Evolutionary conservation across 2,329 filamentous ascomycete genomes (phyloP), one percentile per base, ranked within the genome.

Genomic region (Ceratocystis cacaofunesta): DNA sequence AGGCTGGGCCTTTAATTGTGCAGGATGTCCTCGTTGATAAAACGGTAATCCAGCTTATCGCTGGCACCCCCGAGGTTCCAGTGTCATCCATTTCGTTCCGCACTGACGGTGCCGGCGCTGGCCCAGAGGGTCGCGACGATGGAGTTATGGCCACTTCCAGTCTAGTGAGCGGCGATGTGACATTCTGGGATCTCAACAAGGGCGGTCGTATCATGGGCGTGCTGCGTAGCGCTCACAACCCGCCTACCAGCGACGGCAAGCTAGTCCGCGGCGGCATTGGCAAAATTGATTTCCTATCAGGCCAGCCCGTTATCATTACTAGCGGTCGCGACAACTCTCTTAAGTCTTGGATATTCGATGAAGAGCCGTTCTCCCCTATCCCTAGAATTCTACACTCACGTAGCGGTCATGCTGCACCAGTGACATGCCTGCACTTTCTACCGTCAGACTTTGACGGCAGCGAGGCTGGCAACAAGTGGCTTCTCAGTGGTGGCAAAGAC

Each of bases 331-430:
- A 99, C 74, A 99, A 99, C 75, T 90, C 92, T 8, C 78, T 99
- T 67, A 95, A 92, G 73, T 92, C 91, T 4, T 96, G 92, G 92
- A 94, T 97, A 68, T 96, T 96, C 70, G 92, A 97, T 71, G 87
- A 95, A 73, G 87, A 86, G 0, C 92, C 92, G 0, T 96, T 96
- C 73, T 94, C 89, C 0, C 86, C 92, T 0, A 81, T 92, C 10
- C 94, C 94, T 1, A 84, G 92, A 19, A 87, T 90, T 30, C 78
- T 99, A 36, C 94, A 99, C 74, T 84, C 85, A 2, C 83, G 94
- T 69, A 91, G 89, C 70, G 94, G 94, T 1, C 94, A 99, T 73
- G 90, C 92, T 8, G 91, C 88, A 2, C 87, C 92, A 0, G 85
- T 97, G 64, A 92, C 86, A 43, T 87, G 84, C 63, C 80, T 99